Evolutionary conservation across 2,329 filamentous ascomycete genomes (phyloP), one percentile per base, ranked within the genome.

Genomic region (Zymoseptoria passerinii): DNA sequence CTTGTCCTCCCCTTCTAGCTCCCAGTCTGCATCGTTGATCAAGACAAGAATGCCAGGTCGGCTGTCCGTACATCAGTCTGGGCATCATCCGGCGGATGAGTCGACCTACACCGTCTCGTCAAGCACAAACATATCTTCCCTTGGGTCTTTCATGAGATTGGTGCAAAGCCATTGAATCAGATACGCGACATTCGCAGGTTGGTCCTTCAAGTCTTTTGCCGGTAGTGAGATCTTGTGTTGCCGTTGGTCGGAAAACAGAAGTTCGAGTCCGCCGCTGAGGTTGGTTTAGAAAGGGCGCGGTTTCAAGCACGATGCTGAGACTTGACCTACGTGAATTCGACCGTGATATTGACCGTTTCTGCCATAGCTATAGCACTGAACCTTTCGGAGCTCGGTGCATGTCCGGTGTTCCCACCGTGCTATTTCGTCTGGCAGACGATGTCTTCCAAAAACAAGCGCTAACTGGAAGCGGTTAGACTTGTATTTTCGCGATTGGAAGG

Each of bases 1-100:
- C 65, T 85, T 82, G 71, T 94, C 91, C 75, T 97, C 92, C 18
- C 92, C 94, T 75, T 97, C 94, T 10, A 99, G 83, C 74, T 97
- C 94, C 94, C 94, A 99, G 73, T 99, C 94, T 27, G 91, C 90
- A 68, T 99, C 94, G 72, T 99, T 99, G 74, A 99, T 95, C 58
- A 99, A 81, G 28, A 96, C 92, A 50, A 99, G 83, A 72, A 99
- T 96, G 2, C 94, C 94, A 4, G 94, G 94, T 55, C 94, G 91
- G 61, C 92, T 97, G 35, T 58, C 27, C n/a, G 18, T 6, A 7
- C 18, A 48, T 66, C 29, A 62, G 60, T 48, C 18, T 18, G 16
- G 23, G 35, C 35, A 16, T 52, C 50, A 28, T 9, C 23, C 23
- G 4, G 23, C 6, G 8, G 16, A 52, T 52, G n/a, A 28, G 65